Evolutionary conservation across 2,329 filamentous ascomycete species (phyloP).

Genomic region (Escovopsis sp.): DNA sequence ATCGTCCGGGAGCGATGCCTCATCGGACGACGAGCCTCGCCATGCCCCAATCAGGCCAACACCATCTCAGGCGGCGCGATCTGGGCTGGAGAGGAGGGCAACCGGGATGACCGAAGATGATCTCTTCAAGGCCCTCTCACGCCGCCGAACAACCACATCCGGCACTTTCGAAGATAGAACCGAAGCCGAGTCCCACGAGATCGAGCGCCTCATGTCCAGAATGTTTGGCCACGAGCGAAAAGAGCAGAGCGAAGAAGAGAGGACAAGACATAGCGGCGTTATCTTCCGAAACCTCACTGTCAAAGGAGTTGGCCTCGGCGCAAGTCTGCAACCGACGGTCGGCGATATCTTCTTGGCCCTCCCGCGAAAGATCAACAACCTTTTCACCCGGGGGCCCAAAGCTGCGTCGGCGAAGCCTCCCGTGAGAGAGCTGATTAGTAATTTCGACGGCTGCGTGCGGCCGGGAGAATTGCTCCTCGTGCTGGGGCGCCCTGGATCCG

Average conservation of each 20-base stretch:
- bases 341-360: slow-evolving; percentile 50
- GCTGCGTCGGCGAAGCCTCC: slow-evolving; percentile 41
- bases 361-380: slow-evolving; percentile 27
- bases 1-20: background rate
- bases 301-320: slow-evolving; percentile 53
- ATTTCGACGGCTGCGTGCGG: slow-evolving; percentile 52
- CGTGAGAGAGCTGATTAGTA: slow-evolving; percentile 48
- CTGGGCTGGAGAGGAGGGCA: slow-evolving; percentile 11
- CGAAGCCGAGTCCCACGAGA: slow-evolving; percentile 31
- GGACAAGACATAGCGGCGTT: slow-evolving; percentile 54
- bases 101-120: slow-evolving; percentile 32
- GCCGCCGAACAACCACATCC: slow-evolving; percentile 28
- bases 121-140: slow-evolving; percentile 32
- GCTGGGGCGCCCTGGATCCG: slow-evolving; percentile 50
- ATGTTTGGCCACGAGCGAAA: slow-evolving; percentile 56
- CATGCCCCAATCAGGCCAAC: slow-evolving; percentile 16
- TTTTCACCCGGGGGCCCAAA: slow-evolving; percentile 34
- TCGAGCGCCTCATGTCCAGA: slow-evolving; percentile 49
- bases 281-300: slow-evolving; percentile 58
- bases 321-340: slow-evolving; percentile 36
- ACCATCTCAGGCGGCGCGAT: slow-evolving; percentile 4
- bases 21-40: background rate
- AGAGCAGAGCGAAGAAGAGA: slow-evolving; percentile 51
- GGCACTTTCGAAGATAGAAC: slow-evolving; percentile 18
- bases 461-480: slow-evolving; percentile 58